Base-by-base conservation (phyloP, 148 eudicot genomes). In the Chenopodium formosanum region DNA sequence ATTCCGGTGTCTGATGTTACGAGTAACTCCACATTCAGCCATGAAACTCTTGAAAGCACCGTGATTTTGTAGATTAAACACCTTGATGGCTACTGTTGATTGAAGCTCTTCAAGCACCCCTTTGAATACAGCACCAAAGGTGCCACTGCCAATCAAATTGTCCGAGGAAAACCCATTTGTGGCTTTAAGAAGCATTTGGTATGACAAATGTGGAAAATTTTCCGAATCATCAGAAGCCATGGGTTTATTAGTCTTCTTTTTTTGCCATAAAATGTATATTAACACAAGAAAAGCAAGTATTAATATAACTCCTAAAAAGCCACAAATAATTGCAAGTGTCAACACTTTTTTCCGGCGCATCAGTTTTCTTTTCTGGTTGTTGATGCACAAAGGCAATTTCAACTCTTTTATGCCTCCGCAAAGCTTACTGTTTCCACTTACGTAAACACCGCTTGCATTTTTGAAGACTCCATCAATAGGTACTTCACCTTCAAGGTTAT, bases 381-480 rank as follows among this genome's bases (percentile, higher is more conserved):
- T 78, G 62, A 14, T n/a, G 12, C 87, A 86, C 52, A 1, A 40
- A 11, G 87, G 88, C 3, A 87, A 31, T 23, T 82, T 79, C 17
- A 87, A 72, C 76, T 72, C 76, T 3, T 77, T 52, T 47, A 82
- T 48, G 11, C 89, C 91, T 75, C 91, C 89, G 77, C 91, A 87
- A 2, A 89, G 85, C 79, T 27, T 79, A 1, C 19, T 74, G 66
- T 89, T 89, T 58, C 89, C 91, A 3, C 16, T 22, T 6, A 87
- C 13, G 17, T 71, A 83, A 68, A 79, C 40, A 31, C 70, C 85
- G 72, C 66, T 83, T 11, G 77, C 72, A 77, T 89, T 89, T 50
- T 40, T 31, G 34, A 89, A 89, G 7, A 85, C 29, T 20, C 89
- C 89, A 53, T 52, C 40, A 5, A 31, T 60, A 1, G 91, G 89